phyloP scores from a whole-genome alignment of 2,329 filamentous ascomycete species.

The Fusarium brachygibbosum region DNA sequence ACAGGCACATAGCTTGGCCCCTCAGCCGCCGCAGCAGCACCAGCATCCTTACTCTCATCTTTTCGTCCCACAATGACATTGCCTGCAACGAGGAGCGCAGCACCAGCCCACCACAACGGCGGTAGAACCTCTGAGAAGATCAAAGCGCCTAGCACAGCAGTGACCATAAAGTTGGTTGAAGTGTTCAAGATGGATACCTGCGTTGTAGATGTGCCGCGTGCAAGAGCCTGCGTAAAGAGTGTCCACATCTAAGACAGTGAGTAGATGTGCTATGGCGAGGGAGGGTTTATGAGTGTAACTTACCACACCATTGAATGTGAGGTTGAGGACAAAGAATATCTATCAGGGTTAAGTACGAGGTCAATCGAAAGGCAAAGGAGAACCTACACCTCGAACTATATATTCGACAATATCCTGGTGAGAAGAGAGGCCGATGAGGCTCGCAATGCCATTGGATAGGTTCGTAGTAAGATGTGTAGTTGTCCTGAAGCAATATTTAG shows the following conservation, averaged over 20 bases:
- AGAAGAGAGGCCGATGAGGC: conserved; percentile 58
- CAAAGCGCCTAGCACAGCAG: conserved; percentile 76
- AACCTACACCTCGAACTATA: conserved; percentile 63
- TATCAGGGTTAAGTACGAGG: conserved; percentile 51
- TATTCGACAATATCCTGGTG: conserved; percentile 62
- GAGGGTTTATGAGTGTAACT: conserved; percentile 46
- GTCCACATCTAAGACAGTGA: conserved; percentile 77
- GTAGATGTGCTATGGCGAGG: not conserved
- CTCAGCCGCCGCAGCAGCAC: conserved; percentile 40
- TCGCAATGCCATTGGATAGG: conserved; percentile 62
- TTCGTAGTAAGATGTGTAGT: conserved; percentile 68
- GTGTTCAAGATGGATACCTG: conserved; percentile 88
- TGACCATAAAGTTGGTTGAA: conserved; percentile 84
- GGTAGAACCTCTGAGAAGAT: conserved; percentile 81
- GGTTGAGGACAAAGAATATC: conserved; percentile 81
- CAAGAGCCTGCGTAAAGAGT: conserved; percentile 83
- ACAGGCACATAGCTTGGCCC: conserved; percentile 51
- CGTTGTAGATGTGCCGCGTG: conserved; percentile 79
- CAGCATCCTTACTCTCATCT: conserved; percentile 62
- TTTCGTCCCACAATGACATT: conserved; percentile 83
- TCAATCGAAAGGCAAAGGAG: not conserved
- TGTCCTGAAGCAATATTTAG: conserved; percentile 57
- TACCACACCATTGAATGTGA: conserved; percentile 79
- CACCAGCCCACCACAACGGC: conserved; percentile 82
- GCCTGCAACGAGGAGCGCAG: conserved; percentile 77